Base-by-base conservation (phyloP, 306 rosid species). In the Coriaria nepalensis region DNA sequence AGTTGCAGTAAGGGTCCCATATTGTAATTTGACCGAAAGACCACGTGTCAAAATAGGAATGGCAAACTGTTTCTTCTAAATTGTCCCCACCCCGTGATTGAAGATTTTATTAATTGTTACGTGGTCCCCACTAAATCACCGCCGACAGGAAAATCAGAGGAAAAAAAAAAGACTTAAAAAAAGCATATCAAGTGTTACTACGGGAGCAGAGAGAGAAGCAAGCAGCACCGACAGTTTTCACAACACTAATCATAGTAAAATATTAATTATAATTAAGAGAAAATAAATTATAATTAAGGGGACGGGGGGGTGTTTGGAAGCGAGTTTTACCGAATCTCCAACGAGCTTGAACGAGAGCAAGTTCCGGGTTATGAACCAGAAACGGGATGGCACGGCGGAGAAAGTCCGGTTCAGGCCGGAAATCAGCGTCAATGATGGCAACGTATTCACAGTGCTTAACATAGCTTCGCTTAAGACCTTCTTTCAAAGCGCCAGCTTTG, bases 401-500 rank as follows among this genome's bases (percentile, higher is more conserved):
- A 63, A 68, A 92, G 50, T 86, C 98, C 0, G 94, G 98, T 12
- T 86, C 96, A 0, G 98, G 98, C 8, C 93, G 38, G 53, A 92
- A 92, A 68, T 92, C 98, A 2, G 98, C 98, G 55, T 92, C 98
- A 62, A 92, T 79, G 45, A 92, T 92, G 11, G 82, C 94, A 0
- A 92, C 98, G 47, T 73, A 92, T 39, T 92, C 96, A 13, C 98
- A 92, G 50, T 85, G 94, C 14, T 82, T 85, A 0, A 92, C 98
- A 45, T 92, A 92, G 71, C 68, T 77, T 10, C 94, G 80, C 50
- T 92, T 92, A 2, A 92, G 73, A 0, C 98, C 98, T 69, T 92
- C 98, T 55, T 92, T 92, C 2, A 92, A 61, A 13, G 98, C 98
- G 6, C 98, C 98, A 0, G 98, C 98, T 68, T 92, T 92, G 81